Evolutionary conservation across 768 basidiomycete genomes (phyloP).

Genomic region (Cyclocybe cylindracea): DNA sequence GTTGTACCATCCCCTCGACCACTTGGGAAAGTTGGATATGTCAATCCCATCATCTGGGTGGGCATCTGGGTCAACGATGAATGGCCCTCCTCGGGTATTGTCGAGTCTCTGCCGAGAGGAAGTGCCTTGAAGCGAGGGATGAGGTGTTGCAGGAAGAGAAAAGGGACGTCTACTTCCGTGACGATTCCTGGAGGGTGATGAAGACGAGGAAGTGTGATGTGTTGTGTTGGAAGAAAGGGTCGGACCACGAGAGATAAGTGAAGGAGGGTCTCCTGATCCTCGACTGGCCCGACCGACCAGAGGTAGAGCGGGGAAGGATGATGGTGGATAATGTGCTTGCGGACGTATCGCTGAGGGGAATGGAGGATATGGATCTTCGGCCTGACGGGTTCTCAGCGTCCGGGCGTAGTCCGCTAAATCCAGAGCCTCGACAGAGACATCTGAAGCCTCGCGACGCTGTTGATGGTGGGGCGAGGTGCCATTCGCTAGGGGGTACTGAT

Average conservation of each 20-base stretch:
- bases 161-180: constrained; percentile 39
- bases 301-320: constrained; percentile 24
- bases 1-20: constrained; percentile 65
- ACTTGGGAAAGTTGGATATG: constrained; percentile 62
- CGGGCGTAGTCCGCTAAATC: constrained; percentile 72
- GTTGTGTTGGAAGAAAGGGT: constrained; percentile 41
- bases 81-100: constrained; percentile 18
- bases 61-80: constrained; percentile 20
- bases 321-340: constrained; percentile 27
- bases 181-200: constrained; percentile 14
- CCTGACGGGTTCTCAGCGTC: constrained; percentile 43
- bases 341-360: constrained; percentile 25
- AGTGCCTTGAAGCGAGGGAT: constrained; percentile 21
- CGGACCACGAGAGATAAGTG: constrained; percentile 42
- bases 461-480: constrained; percentile 19
- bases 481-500: constrained; percentile 14
- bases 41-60: constrained; percentile 47
- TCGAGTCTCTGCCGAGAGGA: constrained; percentile 22
- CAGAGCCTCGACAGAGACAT: constrained; percentile 68
- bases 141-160: constrained; percentile 46
- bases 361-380: constrained; percentile 33
- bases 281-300: constrained; percentile 15
- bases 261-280: constrained; percentile 32
- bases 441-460: constrained; percentile 53
- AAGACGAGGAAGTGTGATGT: constrained; percentile 18